phyloP scores from a whole-genome alignment of 2,329 filamentous ascomycete species.

The Colletotrichum spinosum region DNA sequence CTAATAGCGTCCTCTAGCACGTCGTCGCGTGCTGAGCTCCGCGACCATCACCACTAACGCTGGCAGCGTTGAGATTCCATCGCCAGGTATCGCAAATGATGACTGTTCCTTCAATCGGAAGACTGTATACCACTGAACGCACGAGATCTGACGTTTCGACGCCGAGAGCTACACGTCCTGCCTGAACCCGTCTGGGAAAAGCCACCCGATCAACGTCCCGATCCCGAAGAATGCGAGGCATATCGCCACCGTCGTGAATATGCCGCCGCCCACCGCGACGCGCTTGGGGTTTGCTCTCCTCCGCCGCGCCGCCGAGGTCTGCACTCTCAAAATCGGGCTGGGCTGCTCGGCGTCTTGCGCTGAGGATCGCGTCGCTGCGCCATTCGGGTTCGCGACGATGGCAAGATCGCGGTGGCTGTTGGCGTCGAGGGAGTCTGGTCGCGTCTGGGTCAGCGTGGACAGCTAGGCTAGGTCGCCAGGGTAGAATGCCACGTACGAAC shows the following conservation, averaged over 20 bases:
- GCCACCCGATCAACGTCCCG: slow-evolving; percentile 25
- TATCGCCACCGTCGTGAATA: slow-evolving; percentile 6
- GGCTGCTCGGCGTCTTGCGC: background rate
- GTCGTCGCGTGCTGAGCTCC: background rate
- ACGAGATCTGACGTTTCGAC: too few species aligned
- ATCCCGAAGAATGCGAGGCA: slow-evolving; percentile 22
- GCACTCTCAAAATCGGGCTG: background rate
- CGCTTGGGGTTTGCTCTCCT: slow-evolving; percentile 9
- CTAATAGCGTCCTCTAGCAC: slow-evolving; percentile 28
- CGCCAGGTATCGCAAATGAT: background rate
- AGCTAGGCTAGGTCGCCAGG: too few species aligned
- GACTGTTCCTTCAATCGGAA: background rate
- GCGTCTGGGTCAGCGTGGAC: too few species aligned
- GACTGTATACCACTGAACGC: too few species aligned
- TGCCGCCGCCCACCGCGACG: background rate
- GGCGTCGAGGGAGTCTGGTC: too few species aligned
- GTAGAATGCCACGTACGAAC: too few species aligned
- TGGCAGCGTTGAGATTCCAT: too few species aligned
- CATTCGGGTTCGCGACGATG: slow-evolving; percentile 4
- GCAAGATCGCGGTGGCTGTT: too few species aligned
- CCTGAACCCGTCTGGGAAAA: slow-evolving; percentile 28
- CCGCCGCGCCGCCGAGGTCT: slow-evolving; percentile 10
- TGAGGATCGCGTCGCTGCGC: slow-evolving; percentile 12
- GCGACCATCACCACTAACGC: too few species aligned
- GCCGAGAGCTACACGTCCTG: background rate